A percentile compares a stretch with the other conserved stretches of the same genome.
Evolutionary conservation across 371 early-diverging fungal genomes (phyloP).

Genomic region (Mortierella polycephala): DNA sequence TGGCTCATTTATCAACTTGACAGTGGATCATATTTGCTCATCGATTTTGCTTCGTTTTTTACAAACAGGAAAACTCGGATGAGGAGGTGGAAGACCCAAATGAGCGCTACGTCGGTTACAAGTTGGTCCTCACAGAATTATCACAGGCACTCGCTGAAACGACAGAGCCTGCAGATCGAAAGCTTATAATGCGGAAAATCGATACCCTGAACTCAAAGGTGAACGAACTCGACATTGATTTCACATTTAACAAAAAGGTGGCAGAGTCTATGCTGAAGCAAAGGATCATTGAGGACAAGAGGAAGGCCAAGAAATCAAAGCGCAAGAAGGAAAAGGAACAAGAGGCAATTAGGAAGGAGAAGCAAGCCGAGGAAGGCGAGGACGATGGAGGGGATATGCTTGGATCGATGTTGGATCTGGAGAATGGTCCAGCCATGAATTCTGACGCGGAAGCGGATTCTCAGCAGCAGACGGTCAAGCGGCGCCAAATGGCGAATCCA

Average conservation of each 20-base stretch:
- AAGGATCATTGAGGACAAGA: constrained; percentile 48
- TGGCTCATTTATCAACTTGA: neutral
- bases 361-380: constrained; percentile 2
- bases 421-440: constrained; percentile 9
- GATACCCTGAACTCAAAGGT: constrained; percentile 60
- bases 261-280: constrained; percentile 54
- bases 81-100: constrained; percentile 51
- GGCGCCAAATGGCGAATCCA: constrained; percentile 46
- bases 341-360: constrained; percentile 14
- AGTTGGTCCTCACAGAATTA: constrained; percentile 19
- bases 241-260: constrained; percentile 60
- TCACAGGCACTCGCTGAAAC: constrained; percentile 45
- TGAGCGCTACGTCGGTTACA: constrained; percentile 47
- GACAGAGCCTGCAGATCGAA: constrained; percentile 52
- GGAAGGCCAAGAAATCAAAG: constrained; percentile 40
- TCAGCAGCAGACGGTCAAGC: constrained; percentile 26
- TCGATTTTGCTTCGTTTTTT: constrained; percentile 11
- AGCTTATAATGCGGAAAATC: constrained; percentile 56
- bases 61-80: constrained; percentile 27
- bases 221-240: constrained; percentile 60
- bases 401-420: constrained; percentile 44
- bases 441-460: constrained; percentile 15
- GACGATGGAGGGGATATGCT: constrained; percentile 44
- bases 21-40: constrained; percentile 35
- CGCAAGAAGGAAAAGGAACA: constrained; percentile 48